Evolutionary conservation across 179 eudicot genomes (phyloP).

Genomic region (Vitellaria paradoxa): DNA sequence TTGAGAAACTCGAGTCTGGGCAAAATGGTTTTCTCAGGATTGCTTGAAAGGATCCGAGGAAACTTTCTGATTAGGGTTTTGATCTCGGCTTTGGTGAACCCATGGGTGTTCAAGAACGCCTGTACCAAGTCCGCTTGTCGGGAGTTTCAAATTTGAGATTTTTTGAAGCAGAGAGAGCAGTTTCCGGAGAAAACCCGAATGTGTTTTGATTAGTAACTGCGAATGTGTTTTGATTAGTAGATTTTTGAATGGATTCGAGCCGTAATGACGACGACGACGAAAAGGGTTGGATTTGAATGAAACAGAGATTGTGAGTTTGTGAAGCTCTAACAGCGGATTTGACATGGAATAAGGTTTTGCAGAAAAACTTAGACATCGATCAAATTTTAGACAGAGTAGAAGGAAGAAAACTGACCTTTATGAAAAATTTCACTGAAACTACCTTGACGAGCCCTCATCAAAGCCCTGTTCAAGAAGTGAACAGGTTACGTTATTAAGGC

Average conservation of each 20-base stretch:
- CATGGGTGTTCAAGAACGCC: no score
- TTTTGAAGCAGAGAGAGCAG: slow-evolving; percentile 17
- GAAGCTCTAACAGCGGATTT: background rate
- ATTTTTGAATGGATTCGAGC: background rate
- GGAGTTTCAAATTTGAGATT: no score
- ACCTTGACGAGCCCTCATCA: no score
- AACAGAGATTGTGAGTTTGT: background rate
- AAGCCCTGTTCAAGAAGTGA: no score
- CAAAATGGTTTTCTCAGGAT: slow-evolving; percentile 13
- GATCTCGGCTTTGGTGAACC: no score
- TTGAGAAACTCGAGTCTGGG: slow-evolving; percentile 34
- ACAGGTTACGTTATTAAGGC: no score
- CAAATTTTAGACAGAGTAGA: background rate
- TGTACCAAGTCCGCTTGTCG: no score
- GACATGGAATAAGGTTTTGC: background rate
- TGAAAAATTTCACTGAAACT: no score
- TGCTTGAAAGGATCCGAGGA: no score
- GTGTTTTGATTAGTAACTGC: slow-evolving; percentile 24
- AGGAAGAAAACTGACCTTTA: no score
- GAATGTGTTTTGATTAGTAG: slow-evolving; percentile 12
- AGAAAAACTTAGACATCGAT: background rate
- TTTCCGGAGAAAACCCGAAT: slow-evolving; percentile 34
- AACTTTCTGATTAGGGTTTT: no score
- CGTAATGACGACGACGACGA: background rate
- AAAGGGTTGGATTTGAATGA: background rate